Evolutionary conservation across 2,329 filamentous ascomycete species (phyloP), one percentile per base, ranked within the genome.

Genomic region (Sporothrix humicola): DNA sequence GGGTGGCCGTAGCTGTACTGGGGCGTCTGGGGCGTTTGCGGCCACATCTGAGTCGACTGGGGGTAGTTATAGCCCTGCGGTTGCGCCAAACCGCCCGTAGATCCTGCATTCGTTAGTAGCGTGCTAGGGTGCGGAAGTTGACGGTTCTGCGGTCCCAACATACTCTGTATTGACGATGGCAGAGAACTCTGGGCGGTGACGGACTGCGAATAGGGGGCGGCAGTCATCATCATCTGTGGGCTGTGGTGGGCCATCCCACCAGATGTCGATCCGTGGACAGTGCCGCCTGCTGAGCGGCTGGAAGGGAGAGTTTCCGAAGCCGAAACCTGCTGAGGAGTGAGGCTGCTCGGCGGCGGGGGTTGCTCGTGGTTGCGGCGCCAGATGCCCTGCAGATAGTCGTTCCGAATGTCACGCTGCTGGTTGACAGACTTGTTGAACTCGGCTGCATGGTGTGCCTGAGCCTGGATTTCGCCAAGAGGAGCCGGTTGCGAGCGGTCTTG

Each of bases 361-460:
- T 92, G 90, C 79, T 98, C 94, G 77, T 97, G 94, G 12, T 93
- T 91, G 75, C 92, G 88, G 76, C 92, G 89, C 92, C 95, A 98
- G 76, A 94, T 88, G 72, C 90, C 90, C 72, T 95, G 91, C 76
- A 97, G 86, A 77, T 94, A 97, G 74, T 95, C 91, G 74, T 87
- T 89, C 74, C 96, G 92, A 82, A 92, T 91, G 54, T 90, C 90
- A 74, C 95, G 91, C 81, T 95, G 92, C 77, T 92, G 89, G 79
- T 92, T 94, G 70, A 98, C 86, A 65, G 89, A 88, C 78, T 96
- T 94, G 84, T 95, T 98, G 84, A 92, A 97, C 77, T 98, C 95
- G 73, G 94, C 93, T 20, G 95, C 92, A 76, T 97, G 93, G 69
- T 93, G 90, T 42, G 94, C 93, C 81, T 98, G 94, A 63, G 92